Conservation (phyloP, 1,284 basidiomycete species). For the Clitocybe nebularis region DNA sequence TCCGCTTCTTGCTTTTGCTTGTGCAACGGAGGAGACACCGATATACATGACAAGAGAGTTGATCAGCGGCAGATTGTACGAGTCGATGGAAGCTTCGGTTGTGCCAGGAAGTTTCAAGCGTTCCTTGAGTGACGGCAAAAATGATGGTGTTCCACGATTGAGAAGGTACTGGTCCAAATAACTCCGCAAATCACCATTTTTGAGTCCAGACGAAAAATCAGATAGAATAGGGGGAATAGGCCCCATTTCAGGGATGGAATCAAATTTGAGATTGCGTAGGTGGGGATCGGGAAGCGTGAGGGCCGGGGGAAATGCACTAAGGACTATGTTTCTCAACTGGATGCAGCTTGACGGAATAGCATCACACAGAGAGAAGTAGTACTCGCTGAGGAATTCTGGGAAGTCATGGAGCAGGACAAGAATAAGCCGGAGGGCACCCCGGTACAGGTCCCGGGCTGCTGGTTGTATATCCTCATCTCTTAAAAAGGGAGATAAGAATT, state of each 20-base stretch:
- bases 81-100: constrained; percentile 52
- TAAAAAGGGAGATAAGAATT: constrained; percentile 92
- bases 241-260: constrained; percentile 82
- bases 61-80: constrained; percentile 86
- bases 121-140: constrained; percentile 81
- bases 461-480: constrained; percentile 77
- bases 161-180: constrained; percentile 84
- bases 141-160: constrained; percentile 60
- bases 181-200: constrained; percentile 71
- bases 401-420: constrained; percentile 97
- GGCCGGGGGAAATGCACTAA: constrained; percentile 93
- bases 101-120: constrained; percentile 57
- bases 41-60: constrained; percentile 96
- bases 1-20: constrained; percentile 78
- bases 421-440: constrained; percentile 88
- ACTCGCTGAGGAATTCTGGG: constrained; percentile 96
- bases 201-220: constrained; percentile 82
- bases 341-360: constrained; percentile 90
- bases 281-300: constrained; percentile 87
- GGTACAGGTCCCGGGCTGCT: constrained; percentile 87
- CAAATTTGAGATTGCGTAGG: constrained; percentile 66
- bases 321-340: constrained; percentile 94
- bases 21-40: constrained; percentile 84
- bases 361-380: constrained; percentile 95
- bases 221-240: constrained; percentile 87